Evolutionary conservation across 2,329 filamentous ascomycete genomes (phyloP).

Genomic region (Paraphaeosphaeria minitans): DNA sequence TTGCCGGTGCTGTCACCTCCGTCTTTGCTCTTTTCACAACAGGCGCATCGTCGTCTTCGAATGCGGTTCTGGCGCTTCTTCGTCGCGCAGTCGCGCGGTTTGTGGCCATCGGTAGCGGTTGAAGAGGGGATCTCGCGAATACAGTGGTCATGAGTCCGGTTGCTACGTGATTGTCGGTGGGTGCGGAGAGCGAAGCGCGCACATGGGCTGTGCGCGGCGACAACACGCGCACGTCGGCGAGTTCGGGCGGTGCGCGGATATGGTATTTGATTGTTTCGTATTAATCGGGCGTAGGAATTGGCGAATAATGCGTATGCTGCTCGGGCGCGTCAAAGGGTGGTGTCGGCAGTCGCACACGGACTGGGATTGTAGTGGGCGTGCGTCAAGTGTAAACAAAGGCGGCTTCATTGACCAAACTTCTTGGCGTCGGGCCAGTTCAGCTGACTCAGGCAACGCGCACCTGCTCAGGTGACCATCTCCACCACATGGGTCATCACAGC

Average conservation of each 20-base stretch:
- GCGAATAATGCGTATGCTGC: slow-evolving; percentile 41
- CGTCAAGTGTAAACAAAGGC: slow-evolving; percentile 23
- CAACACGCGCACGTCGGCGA: slow-evolving; percentile 15
- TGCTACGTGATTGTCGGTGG: slow-evolving; percentile 30
- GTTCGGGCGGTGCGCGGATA: slow-evolving; percentile 6
- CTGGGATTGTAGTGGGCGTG: slow-evolving; percentile 28
- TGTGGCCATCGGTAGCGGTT: slow-evolving; percentile 55
- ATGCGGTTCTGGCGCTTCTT: slow-evolving; percentile 52
- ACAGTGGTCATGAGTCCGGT: slow-evolving; percentile 45
- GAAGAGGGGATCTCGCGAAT: slow-evolving; percentile 49
- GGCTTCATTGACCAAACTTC: not conserved
- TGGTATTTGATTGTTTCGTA: slow-evolving; percentile 12
- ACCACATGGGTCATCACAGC: no score
- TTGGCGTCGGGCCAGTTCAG: not conserved
- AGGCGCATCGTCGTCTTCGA: slow-evolving; percentile 53
- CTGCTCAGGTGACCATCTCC: no score
- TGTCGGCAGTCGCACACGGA: slow-evolving; percentile 30
- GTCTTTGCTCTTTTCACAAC: slow-evolving; percentile 50
- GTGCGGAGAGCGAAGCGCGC: slow-evolving; percentile 40
- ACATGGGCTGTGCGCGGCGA: slow-evolving; percentile 36
- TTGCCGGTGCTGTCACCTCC: slow-evolving; percentile 46
- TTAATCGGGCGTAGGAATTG: slow-evolving; percentile 34
- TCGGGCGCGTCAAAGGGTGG: slow-evolving; percentile 27
- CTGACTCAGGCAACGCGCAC: slow-evolving; percentile 7
- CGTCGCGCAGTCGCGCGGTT: slow-evolving; percentile 52